Base-by-base conservation (phyloP, 352 stramenopile genomes). In the Aphanomyces cochlioides region DNA sequence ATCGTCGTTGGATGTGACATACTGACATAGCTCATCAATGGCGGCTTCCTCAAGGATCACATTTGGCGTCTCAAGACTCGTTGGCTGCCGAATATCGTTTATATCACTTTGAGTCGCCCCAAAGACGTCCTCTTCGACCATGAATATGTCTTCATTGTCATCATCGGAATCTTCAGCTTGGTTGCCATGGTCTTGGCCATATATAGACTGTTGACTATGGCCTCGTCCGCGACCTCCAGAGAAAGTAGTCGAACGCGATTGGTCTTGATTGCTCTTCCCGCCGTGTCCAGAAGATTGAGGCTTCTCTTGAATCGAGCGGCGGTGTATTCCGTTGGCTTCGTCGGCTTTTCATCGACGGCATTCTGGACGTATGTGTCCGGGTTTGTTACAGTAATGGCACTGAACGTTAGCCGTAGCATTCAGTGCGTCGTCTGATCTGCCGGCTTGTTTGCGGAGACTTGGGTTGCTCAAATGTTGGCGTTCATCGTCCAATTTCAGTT, bases 121-220 rank as follows among this genome's bases (percentile, higher is more conserved):
- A 53, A n/a, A 19, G 13, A n/a, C n/a, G n/a, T n/a, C n/a, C 45
- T 53, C 45, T 53, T 53, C 13, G 45, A 53, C 45, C 45, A 53
- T 53, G n/a, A 53, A 53, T 53, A 53, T 1, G 45, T 53, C 45
- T 53, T 53, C 45, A 19, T 53, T 2, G 45, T 53, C 45, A 19
- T 53, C 45, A 53, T 53, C 45, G 28, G 28, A 28, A 28, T 28
- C 28, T 19, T 53, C n/a, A 2, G n/a, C 45, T 15, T 53, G n/a
- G 45, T 53, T 53, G 45, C 45, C 2, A 19, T 53, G 13, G 45
- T 53, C 45, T n/a, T 53, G 45, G 13, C 1, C 13, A 15, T 2
- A 2, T 19, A 1, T n/a, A n/a, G 13, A 15, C 13, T 19, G 13
- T n/a, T 19, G 45, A 2, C 45, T 19, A 2, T 19, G 45, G 13